phyloP scores from a whole-genome alignment of 768 basidiomycete genomes.

The Obba rivulosa region DNA sequence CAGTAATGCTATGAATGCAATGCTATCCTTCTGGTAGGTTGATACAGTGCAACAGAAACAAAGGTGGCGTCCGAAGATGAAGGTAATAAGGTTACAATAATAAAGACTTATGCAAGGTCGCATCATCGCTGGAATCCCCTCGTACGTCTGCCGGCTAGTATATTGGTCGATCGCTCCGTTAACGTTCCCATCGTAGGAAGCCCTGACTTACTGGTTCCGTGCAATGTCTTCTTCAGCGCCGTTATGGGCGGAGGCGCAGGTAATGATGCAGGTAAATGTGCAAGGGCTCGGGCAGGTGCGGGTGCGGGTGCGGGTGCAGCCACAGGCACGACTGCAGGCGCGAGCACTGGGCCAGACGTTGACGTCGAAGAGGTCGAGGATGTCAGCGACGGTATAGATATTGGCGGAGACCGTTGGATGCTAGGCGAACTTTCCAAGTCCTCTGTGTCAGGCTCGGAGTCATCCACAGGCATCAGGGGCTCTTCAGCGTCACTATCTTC shows the following conservation, averaged over 20 bases:
- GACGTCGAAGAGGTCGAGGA: slow-evolving; percentile 36
- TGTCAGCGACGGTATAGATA: slow-evolving; percentile 26
- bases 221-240: slow-evolving; percentile 13
- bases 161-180: slow-evolving; percentile 30
- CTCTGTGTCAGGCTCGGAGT: slow-evolving; percentile 4
- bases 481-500: slow-evolving; percentile 23
- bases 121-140: slow-evolving; percentile 4
- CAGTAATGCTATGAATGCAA: background rate
- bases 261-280: no score
- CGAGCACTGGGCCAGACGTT: slow-evolving; percentile 6
- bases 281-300: no score
- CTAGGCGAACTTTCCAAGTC: slow-evolving; percentile 16
- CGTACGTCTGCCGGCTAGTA: slow-evolving; percentile 11
- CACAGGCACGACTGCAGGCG: slow-evolving; percentile 10
- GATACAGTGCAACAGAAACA: slow-evolving; percentile 2
- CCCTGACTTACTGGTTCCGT: slow-evolving; percentile 14
- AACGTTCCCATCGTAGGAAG: slow-evolving; percentile 24
- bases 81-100: slow-evolving; percentile 8
- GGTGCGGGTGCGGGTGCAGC: slow-evolving; percentile 2
- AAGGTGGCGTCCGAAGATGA: background rate
- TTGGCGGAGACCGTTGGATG: background rate
- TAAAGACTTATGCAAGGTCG: slow-evolving; percentile 1
- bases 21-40: slow-evolving; percentile 4
- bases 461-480: slow-evolving; percentile 5
- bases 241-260: slow-evolving; percentile 11